Base-by-base conservation (phyloP, 177 flowering plant genomes). In the Tripterygium wilfordii region DNA sequence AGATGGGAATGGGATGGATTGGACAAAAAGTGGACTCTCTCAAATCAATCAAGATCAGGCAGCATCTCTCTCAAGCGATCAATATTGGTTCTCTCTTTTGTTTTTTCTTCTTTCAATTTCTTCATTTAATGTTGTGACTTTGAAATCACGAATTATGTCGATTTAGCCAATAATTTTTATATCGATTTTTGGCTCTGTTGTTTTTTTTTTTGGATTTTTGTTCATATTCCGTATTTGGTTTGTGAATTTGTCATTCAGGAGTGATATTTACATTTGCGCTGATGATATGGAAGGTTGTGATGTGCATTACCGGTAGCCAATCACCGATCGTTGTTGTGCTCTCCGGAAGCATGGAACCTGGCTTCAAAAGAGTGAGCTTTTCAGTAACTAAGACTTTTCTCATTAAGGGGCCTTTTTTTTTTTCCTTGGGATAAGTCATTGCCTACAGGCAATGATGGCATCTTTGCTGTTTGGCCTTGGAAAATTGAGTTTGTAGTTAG, bases 301-400 rank as follows among this genome's bases (percentile, higher is more conserved):
- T 80, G 66, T 83, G 80, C 54, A 16, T 78, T 26, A 76, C 76
- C 49, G 90, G 90, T 17, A 83, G 79, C 55, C 82, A 78, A 56
- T 83, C 90, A 13, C 90, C 84, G 54, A 80, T 83, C 36, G 87
- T 76, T 20, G 90, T 83, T 48, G 90, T 80, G 29, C 74, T 83
- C 14, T 72, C 87, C 39, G 90, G 67, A 48, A 80, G 90, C 51
- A 83, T 83, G 90, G 90, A 83, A 62, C 86, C 90, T 39, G 85
- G 90, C 15, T 80, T 83, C 48, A 70, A 72, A 58, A 66, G 90
- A 72, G 95, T 83, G n/a, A 57, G 51, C 66, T 38, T 16, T 10
- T 12, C 27, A 3, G 36, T 4, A 16, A 8, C 12, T 52, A 13
- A 17, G 21, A 24, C 4, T 23, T 8, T 40, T 18, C 13, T 27